These are phyloP conservation scores for Aspergillus ibericus DNA, from an alignment of 2,329 filamentous ascomycete species.

Conservation along the genomic window DNA sequence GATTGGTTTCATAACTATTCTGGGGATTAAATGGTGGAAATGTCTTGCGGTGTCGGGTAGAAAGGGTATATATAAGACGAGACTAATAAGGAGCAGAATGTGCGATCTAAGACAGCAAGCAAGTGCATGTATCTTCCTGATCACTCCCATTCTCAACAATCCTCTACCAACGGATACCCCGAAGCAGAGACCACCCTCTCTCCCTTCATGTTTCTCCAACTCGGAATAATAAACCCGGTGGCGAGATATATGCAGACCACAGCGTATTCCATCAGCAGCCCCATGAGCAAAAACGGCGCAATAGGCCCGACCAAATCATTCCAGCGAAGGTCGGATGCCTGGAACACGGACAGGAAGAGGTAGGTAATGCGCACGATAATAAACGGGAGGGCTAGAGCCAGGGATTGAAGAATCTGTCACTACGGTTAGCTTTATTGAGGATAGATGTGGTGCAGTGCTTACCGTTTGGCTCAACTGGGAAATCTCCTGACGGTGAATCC, in stretches of 20 bases:
- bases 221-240: slow-evolving; percentile 16
- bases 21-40: too few species aligned
- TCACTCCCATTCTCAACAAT: not conserved
- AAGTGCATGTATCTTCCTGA: too few species aligned
- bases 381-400: slow-evolving; percentile 21
- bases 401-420: slow-evolving; percentile 15
- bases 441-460: not conserved
- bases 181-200: not conserved
- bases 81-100: too few species aligned
- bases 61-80: too few species aligned
- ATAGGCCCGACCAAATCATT: slow-evolving; percentile 20
- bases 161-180: not conserved
- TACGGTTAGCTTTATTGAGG: not conserved
- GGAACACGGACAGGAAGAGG: slow-evolving; percentile 24
- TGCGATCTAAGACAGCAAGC: too few species aligned
- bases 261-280: slow-evolving; percentile 21
- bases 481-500: slow-evolving; percentile 12
- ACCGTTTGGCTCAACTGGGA: slow-evolving; percentile 16
- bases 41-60: too few species aligned
- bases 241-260: slow-evolving; percentile 20
- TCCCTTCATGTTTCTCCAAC: not conserved
- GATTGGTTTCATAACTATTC: too few species aligned
- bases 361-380: slow-evolving; percentile 24
- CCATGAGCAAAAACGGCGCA: slow-evolving; percentile 24
- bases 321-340: slow-evolving; percentile 16